Conservation (phyloP, 2,329 filamentous ascomycete genomes). For the Colletotrichum euphorbiae region DNA sequence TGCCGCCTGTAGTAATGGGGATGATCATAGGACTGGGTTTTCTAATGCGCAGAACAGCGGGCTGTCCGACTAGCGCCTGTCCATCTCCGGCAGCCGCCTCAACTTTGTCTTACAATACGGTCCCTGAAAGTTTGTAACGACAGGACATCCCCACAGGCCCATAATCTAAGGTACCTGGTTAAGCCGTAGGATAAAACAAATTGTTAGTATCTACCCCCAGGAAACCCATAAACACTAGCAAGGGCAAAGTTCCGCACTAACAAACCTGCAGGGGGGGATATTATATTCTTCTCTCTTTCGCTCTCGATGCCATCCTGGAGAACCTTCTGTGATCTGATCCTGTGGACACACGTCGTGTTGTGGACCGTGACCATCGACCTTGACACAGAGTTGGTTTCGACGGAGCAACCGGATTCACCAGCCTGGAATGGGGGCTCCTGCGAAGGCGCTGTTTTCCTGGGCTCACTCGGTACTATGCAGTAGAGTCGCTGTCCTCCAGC, state of each 20-base stretch:
- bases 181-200: too few relatives aligned
- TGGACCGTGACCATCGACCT: constrained; percentile 22
- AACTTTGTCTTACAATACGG: constrained; percentile 22
- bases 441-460: constrained; percentile 1
- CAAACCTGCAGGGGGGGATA: too few relatives aligned
- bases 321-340: constrained; percentile 31
- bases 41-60: neutral
- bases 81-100: neutral
- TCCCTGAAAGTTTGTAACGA: too few relatives aligned
- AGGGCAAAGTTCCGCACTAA: too few relatives aligned
- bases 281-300: constrained; percentile 13
- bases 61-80: neutral
- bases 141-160: too few relatives aligned
- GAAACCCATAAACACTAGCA: too few relatives aligned
- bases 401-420: constrained; percentile 3
- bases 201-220: too few relatives aligned
- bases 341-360: constrained; percentile 18
- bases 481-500: constrained; percentile 3
- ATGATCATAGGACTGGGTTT: neutral
- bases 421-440: constrained; percentile 24
- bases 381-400: constrained; percentile 39
- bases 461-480: neutral
- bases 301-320: constrained; percentile 24
- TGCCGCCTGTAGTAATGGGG: constrained; percentile 1
- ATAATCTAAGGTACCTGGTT: too few relatives aligned